phyloP scores from a whole-genome alignment of 2,329 filamentous ascomycete genomes.

The Colletotrichum abscissum region DNA sequence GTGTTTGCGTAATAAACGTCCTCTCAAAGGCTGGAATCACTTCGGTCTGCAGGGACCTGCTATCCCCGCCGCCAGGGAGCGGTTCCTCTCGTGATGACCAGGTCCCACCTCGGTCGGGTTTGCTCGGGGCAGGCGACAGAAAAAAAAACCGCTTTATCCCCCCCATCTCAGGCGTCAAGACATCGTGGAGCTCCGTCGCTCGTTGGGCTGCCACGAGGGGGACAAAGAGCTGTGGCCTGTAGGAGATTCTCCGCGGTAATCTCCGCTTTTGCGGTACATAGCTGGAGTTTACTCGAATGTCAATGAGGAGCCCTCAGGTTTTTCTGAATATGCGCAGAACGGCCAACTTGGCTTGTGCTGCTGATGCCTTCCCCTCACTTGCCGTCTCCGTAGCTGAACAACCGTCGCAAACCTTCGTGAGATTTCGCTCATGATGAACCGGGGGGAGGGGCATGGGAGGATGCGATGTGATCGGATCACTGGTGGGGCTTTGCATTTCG shows the following conservation, averaged over 20 bases:
- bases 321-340: neutral
- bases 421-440: neutral
- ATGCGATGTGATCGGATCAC: constrained; percentile 29
- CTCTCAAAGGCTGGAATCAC: constrained; percentile 22
- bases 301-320: neutral
- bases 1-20: constrained; percentile 15
- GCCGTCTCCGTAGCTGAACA: neutral
- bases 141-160: neutral
- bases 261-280: constrained; percentile 10
- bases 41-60: constrained; percentile 24
- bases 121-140: constrained; percentile 11
- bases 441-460: neutral
- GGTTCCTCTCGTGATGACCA: neutral
- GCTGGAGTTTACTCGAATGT: neutral
- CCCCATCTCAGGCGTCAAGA: neutral
- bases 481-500: constrained; percentile 14
- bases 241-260: constrained; percentile 5
- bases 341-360: neutral
- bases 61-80: neutral
- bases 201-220: constrained; percentile 32
- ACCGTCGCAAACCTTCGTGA: constrained; percentile 2
- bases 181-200: constrained; percentile 9
- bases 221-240: constrained; percentile 9
- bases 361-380: neutral
- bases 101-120: constrained; percentile 17